Base-by-base conservation (phyloP, 2,329 filamentous ascomycete genomes). In the Achaetomium macrosporum region DNA sequence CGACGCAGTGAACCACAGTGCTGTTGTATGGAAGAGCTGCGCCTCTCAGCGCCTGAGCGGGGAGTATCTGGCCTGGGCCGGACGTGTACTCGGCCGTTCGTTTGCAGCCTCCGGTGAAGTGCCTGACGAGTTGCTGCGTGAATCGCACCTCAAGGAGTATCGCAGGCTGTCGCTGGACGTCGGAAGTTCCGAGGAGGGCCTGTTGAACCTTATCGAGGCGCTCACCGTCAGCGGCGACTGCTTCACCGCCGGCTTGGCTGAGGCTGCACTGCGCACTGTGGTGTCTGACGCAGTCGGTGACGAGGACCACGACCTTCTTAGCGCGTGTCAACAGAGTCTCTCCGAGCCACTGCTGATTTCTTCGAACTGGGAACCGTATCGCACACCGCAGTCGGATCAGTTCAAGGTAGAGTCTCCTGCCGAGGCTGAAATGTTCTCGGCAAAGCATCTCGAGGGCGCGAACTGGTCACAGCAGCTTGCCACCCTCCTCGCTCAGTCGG, bases 31-130 rank as follows among this genome's bases (percentile, higher is more conserved):
- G 84, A 84, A 85, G 64, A 90, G 87, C 40, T 87, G 90, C 60
- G 76, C 80, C 53, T 76, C 79, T n/a, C 73, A 78, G 36, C 72
- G 78, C 1, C 74, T 85, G 15, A 87, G 83, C 51, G 72, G 79
- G 25, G 78, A 82, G 15, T 96, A 93, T 65, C 73, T 90, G 1
- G 73, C 88, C 1, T 99, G 95, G 95, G 87, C 88, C 42, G 91
- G 88, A 3, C 81, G 85, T 57, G 86, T 91, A 2, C 75, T 97
- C 42, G 93, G 95, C 8, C 82, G 90, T 65, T 85, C 89, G 0
- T 97, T 91, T 69, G 84, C 86, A 37, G 80, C 87, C 15, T 88
- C 83, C 29, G 90, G 90, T 1, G 75, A 82, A 50, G 77, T 89
- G 6, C 80, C 83, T 15, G 66, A 73, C 35, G 79, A 79, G 45